Evolutionary conservation across 1,284 basidiomycete species (phyloP), one percentile per base, ranked within the genome.

Genomic region (Cutaneotrichosporon cutaneum): DNA sequence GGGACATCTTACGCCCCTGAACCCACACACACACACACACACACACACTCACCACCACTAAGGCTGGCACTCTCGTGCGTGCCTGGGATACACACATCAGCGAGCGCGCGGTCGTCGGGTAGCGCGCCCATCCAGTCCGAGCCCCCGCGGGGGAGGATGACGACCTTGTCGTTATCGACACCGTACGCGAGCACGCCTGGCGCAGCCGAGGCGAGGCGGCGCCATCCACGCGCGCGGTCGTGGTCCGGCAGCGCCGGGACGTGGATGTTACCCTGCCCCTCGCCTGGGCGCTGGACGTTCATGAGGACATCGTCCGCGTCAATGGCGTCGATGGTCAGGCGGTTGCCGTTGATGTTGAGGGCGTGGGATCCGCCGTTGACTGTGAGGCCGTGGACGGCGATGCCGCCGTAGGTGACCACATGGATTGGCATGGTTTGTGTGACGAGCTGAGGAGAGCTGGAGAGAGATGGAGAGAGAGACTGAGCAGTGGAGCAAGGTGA

Each of bases 61-160:
- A 59, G 33, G 30, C 59, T 56, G 7, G 59, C 47, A 13, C 54
- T 57, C 65, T 66, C 61, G 56, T 66, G 65, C 3, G 61, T 51
- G 27, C 65, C 65, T 1, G 61, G 51, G 18, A 63, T 47, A 14
- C 61, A 56, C 11, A 66, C 35, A 32, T 66, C 65, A n/a, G 65
- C 65, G 22, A 66, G 39, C 27, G 59, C 58, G 16, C 61, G 60
- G 54, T 61, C 59, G 51, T 66, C 65, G 6, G 65, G 65, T 10
- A 66, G 56, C 24, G 35, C 39, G 44, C 42, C 44, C 61, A 63
- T 56, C 56, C 57, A 66, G 44, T 54, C 33, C 32, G 22, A 16
- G 24, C 44, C 47, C 16, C 59, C 56, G 47, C 42, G 33, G 32
- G 59, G 61, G 3, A 66, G 45, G 21, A 63, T 44, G 14, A 66